Evolutionary conservation across 2,329 filamentous ascomycete species (phyloP).

Genomic region (Stemphylium beticola): DNA sequence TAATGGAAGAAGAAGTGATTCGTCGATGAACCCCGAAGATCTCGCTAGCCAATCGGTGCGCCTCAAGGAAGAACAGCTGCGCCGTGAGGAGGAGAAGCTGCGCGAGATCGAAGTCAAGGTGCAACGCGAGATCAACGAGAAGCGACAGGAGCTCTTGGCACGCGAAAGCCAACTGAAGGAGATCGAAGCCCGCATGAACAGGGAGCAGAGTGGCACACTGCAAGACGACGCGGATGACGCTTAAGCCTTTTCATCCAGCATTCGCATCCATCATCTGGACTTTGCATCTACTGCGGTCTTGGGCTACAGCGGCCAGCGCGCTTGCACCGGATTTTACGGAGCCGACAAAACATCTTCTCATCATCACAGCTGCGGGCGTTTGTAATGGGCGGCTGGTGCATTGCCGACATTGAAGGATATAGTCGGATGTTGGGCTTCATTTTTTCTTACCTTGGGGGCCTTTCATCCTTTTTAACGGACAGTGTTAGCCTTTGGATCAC

Average conservation of each 20-base stretch:
- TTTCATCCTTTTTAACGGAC: slow-evolving; percentile 34
- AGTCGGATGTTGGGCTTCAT: slow-evolving; percentile 33
- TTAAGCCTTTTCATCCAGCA: slow-evolving; percentile 22
- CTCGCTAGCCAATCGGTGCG: slow-evolving; percentile 96
- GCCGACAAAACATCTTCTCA: slow-evolving; percentile 27
- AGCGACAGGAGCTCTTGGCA: slow-evolving; percentile 96
- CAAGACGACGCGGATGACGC: slow-evolving; percentile 43
- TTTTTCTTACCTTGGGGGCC: slow-evolving; percentile 40
- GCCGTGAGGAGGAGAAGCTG: slow-evolving; percentile 99
- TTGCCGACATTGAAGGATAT: slow-evolving; percentile 32
- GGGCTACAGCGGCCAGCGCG: slow-evolving; percentile 34
- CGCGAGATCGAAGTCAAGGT: slow-evolving; percentile 99
- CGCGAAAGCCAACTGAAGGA: slow-evolving; percentile 98
- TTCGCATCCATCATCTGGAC: slow-evolving; percentile 7
- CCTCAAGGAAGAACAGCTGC: slow-evolving; percentile 99
- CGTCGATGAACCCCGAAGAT: slow-evolving; percentile 97
- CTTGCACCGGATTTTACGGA: slow-evolving; percentile 31
- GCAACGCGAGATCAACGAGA: slow-evolving; percentile 99
- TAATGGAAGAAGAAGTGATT: slow-evolving; percentile 61
- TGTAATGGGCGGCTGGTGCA: slow-evolving; percentile 38
- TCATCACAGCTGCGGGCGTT: slow-evolving; percentile 40
- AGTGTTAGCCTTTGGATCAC: slow-evolving; percentile 30
- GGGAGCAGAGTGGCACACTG: slow-evolving; percentile 68
- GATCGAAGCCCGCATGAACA: slow-evolving; percentile 96
- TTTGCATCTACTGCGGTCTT: slow-evolving; percentile 13